Base-by-base conservation (phyloP, 176 grass and related monocot species). In the Poa pratensis region DNA sequence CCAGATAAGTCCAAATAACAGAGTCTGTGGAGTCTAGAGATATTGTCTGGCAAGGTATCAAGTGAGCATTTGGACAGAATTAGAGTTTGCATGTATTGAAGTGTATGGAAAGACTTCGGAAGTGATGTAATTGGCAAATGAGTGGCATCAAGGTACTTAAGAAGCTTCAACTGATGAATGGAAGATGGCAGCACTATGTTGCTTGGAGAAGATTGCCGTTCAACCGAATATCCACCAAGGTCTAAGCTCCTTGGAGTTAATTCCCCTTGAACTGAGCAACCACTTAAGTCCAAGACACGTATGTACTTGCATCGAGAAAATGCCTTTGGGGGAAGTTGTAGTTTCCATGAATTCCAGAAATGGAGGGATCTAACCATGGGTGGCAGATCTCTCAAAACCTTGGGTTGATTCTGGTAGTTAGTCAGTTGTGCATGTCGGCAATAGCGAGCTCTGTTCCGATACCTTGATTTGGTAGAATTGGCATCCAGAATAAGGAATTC, bases 241-340 rank as follows among this genome's bases (percentile, higher is more conserved):
- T 37, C 12, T 32, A 28, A 14, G 77, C 30, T 65, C 1, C 16
- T 32, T 13, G 22, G 8, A 3, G 1, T 10, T 32, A 4, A 3
- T 13, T 28, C 9, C 6, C 45, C 39, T 40, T 72, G 55, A 4
- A 78, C 57, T 18, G 30, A 32, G 54, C n/a, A 67, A 11, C 80
- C 89, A 62, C 72, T 76, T 67, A 90, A 27, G 32, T 90, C 84
- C 64, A 91, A 77, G 61, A 82, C 81, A 73, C 85, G 76, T 19
- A 85, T 15, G 80, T 74, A 82, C 16, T 61, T 89, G 49, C 34
- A 66, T 42, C 71, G 64, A 12, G 63, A 40, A 48, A 61, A 69
- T 70, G 50, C 9, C 2, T 7, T 49, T 43, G 54, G 15, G 10
- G 71, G 61, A 65, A 58, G 73, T 55, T 6, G 9, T 10, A n/a